Evolutionary conservation across 306 rosid species (phyloP).

Genomic region (Vachellia pachyceras): DNA sequence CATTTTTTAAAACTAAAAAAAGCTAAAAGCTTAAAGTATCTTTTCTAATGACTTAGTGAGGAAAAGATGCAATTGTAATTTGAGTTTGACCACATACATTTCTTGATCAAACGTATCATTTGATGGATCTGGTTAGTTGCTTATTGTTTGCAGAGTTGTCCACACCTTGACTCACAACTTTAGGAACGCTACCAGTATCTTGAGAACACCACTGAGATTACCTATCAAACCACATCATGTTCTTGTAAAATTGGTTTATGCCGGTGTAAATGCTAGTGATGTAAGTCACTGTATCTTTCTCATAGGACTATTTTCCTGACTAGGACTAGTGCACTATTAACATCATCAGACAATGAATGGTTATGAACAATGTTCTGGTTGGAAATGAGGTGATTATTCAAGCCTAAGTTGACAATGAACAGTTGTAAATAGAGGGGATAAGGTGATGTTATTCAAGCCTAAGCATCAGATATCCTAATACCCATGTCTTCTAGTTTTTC

Average conservation of each 20-base stretch:
- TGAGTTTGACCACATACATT: constrained; percentile 29
- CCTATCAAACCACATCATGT: constrained; percentile 76
- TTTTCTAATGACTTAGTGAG: constrained; percentile 24
- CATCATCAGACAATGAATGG: constrained; percentile 20
- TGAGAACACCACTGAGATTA: constrained; percentile 68
- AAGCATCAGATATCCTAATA: too few species aligned
- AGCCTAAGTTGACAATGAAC: background rate
- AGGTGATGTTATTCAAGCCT: too few species aligned
- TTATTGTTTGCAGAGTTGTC: constrained; percentile 75
- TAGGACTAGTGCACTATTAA: background rate
- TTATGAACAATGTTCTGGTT: constrained; percentile 24
- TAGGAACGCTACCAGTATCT: constrained; percentile 73
- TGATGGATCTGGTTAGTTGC: constrained; percentile 30
- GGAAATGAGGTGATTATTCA: constrained; percentile 4
- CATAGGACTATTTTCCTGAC: constrained; percentile 12
- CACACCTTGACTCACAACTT: constrained; percentile 91
- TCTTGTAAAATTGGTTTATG: constrained; percentile 85
- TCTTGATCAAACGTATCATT: constrained; percentile 37
- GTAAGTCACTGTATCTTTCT: constrained; percentile 65
- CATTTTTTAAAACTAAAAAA: background rate
- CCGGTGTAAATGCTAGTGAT: constrained; percentile 99
- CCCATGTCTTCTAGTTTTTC: too few species aligned
- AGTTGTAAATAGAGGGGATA: background rate
- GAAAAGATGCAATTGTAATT: constrained; percentile 28
- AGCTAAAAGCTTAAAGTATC: constrained; percentile 14